Base-by-base conservation (phyloP, 2,329 filamentous ascomycete genomes). In the Scopulariopsis brevicaulis region DNA sequence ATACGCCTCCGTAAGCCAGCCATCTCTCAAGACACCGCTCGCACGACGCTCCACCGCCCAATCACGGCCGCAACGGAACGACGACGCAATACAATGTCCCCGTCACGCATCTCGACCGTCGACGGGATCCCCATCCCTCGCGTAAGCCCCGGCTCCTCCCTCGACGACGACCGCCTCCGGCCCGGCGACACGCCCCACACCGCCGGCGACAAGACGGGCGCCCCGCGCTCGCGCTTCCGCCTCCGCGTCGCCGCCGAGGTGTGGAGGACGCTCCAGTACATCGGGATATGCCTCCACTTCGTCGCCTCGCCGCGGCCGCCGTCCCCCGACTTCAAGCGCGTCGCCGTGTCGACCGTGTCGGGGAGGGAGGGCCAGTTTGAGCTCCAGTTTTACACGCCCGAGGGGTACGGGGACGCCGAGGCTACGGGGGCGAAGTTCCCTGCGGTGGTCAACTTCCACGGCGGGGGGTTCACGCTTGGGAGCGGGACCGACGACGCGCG, bases 381-480 rank as follows among this genome's bases (percentile, higher is more conserved):
- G 25, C 37, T 57, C 20, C 43, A 59, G 15, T 34, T 54, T 25
- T 56, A 56, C 20, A 50, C 54, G 40, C 56, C 54, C 18, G 43
- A 35, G 37, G 53, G 54, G 24, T 40, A 54, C 28, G 32, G 63
- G 15, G 24, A 43, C 12, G 55, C 40, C 48, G 58, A 34, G 46
- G 20, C n/a, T 2, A n/a, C 5, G 3, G n/a, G 46, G 46, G 69
- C 67, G 58, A 68, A 68, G 18, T 57, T 34, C 48, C 66, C 83
- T 0, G 80, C 80, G 20, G 74, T 87, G 32, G 74, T 87, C 63
- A 85, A 86, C 66, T 85, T 84, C 64, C 85, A 88, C 64, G 84
- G 84, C 28, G 85, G 85, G 24, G 85, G 85, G 5, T 87, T 85
- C 70, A 81, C 83, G 7, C 69, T 86, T 35, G 85, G 85, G 14